phyloP scores from a whole-genome alignment of 345 rosid genomes.

The Gossypium rotundifolium region DNA sequence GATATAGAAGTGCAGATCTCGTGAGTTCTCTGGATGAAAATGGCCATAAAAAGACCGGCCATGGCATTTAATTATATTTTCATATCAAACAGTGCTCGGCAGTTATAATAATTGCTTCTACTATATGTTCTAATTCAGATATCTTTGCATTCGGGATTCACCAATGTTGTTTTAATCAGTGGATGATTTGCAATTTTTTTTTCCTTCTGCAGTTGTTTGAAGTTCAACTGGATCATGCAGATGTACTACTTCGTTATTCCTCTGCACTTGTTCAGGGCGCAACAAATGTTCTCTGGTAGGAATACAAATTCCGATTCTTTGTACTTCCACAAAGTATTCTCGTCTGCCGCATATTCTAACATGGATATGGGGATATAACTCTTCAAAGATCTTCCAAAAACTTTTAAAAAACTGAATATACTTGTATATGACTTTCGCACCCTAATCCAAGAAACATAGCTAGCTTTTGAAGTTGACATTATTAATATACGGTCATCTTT shows the following conservation, averaged over 20 bases:
- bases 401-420: neutral
- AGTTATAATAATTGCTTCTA: neutral
- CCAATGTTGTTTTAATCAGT: too few species aligned
- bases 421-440: neutral
- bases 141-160: neutral
- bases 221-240: slow-evolving; percentile 60
- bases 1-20: neutral
- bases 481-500: neutral
- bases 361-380: neutral
- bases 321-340: neutral
- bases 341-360: neutral
- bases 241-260: slow-evolving; percentile 79
- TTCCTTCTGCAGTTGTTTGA: slow-evolving; percentile 61
- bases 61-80: neutral
- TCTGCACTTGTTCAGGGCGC: slow-evolving; percentile 98
- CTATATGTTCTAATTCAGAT: neutral
- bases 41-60: neutral
- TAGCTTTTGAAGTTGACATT: neutral
- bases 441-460: too few species aligned
- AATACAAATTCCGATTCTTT: neutral
- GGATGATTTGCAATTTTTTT: slow-evolving; percentile 13
- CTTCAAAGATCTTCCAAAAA: neutral
- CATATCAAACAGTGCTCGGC: neutral
- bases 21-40: neutral
- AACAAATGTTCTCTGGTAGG: slow-evolving; percentile 94